Evolutionary conservation across 2,329 filamentous ascomycete species (phyloP).

Genomic region (Rhynchosporium agropyri): DNA sequence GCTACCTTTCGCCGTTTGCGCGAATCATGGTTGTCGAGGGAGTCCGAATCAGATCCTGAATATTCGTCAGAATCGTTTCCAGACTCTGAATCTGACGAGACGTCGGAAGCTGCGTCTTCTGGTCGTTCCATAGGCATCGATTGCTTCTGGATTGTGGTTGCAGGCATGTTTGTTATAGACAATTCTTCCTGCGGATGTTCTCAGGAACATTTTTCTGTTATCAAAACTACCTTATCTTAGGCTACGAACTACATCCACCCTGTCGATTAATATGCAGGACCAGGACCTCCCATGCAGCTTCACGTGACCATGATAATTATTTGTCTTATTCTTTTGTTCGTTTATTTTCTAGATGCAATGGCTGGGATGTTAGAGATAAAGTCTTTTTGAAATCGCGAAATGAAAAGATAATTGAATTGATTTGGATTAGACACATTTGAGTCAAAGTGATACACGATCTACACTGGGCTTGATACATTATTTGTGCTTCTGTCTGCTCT

Average conservation of each 20-base stretch:
- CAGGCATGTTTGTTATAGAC: conserved; percentile 20
- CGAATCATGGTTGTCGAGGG: conserved; percentile 39
- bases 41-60: conserved; percentile 39
- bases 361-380: too few species aligned
- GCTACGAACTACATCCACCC: background rate
- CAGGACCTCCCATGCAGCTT: too few species aligned
- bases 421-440: too few species aligned
- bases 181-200: background rate
- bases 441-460: too few species aligned
- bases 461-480: too few species aligned
- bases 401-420: too few species aligned
- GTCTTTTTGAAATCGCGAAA: too few species aligned
- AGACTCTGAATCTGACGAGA: conserved; percentile 18
- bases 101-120: conserved; percentile 23
- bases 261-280: background rate
- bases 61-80: conserved; percentile 20
- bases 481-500: too few species aligned
- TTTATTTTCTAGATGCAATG: too few species aligned
- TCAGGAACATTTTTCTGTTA: conserved; percentile 11
- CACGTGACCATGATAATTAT: too few species aligned
- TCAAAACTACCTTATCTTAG: conserved; percentile 1
- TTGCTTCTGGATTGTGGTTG: conserved; percentile 22
- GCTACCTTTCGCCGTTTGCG: conserved; percentile 41
- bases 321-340: too few species aligned
- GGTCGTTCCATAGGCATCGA: conserved; percentile 16